Conservation (phyloP, 805 yeast species). For the Nakazawaea pomicola region DNA sequence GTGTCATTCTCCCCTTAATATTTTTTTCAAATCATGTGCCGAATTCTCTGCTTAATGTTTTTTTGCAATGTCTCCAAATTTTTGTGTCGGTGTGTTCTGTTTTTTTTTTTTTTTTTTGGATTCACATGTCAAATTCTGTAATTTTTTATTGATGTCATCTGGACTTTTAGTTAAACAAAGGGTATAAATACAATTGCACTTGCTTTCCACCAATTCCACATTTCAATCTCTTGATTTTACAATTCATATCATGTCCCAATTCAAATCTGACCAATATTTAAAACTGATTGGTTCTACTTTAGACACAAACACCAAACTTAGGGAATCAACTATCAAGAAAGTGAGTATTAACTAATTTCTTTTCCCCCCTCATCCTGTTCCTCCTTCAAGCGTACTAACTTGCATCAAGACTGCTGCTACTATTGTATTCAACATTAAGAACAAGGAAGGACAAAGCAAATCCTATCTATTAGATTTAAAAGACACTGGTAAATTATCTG, state of each 20-base stretch:
- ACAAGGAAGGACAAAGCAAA: slow-evolving; percentile 51
- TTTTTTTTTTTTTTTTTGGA: too few relatives aligned
- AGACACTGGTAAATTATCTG: slow-evolving; percentile 40
- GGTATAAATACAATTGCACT: too few relatives aligned
- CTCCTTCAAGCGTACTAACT: slow-evolving; percentile 3
- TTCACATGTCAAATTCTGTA: too few relatives aligned
- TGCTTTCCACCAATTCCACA: too few relatives aligned
- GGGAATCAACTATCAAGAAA: slow-evolving; percentile 35
- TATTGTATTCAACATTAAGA: slow-evolving; percentile 63
- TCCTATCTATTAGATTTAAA: slow-evolving; percentile 70
- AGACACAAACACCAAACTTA: slow-evolving; percentile 16
- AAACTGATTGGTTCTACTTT: slow-evolving; percentile 34
- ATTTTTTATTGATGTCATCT: too few relatives aligned
- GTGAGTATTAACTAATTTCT: slow-evolving; percentile 6
- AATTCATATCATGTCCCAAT: slow-evolving; percentile 12
- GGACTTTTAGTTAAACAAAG: too few relatives aligned
- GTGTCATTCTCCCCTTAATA: slow-evolving; percentile 3
- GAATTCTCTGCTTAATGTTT: too few relatives aligned
- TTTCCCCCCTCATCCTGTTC: too few relatives aligned
- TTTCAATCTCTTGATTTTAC: background rate
- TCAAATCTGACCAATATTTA: slow-evolving; percentile 38
- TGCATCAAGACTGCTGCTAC: slow-evolving; percentile 45
- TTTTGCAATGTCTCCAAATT: too few relatives aligned
- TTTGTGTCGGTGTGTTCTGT: too few relatives aligned
- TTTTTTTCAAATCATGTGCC: too few relatives aligned